These are phyloP conservation scores for Biscutella laevigata DNA, from an alignment of 441 rosid genomes.

Conservation along the genomic window DNA sequence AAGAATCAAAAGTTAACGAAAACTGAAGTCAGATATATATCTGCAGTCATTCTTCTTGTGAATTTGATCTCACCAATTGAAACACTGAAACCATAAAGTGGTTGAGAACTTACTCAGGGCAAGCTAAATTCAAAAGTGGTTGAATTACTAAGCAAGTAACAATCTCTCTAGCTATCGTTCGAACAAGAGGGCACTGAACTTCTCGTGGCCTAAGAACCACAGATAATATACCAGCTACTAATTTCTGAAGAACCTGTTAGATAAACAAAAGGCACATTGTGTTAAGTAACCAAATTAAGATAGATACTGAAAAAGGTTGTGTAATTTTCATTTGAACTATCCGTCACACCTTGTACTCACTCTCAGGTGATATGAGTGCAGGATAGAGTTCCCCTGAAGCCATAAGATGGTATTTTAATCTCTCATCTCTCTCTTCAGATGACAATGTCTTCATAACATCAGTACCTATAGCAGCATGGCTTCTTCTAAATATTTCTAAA, in stretches of 20 bases:
- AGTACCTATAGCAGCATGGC: slow-evolving; percentile 77
- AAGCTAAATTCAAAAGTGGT: slow-evolving; percentile 77
- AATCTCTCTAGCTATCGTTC: slow-evolving; percentile 84
- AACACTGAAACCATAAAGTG: background rate
- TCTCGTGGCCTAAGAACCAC: slow-evolving; percentile 76
- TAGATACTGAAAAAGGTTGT: slow-evolving; percentile 10
- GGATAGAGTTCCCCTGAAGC: slow-evolving; percentile 90
- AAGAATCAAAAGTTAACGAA: background rate
- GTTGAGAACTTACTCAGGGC: slow-evolving; percentile 62
- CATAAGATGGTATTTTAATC: slow-evolving; percentile 83
- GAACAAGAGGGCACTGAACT: slow-evolving; percentile 84
- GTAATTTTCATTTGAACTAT: slow-evolving; percentile 18
- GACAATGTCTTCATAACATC: slow-evolving; percentile 91
- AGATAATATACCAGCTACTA: slow-evolving; percentile 78
- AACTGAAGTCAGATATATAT: slow-evolving; percentile 2
- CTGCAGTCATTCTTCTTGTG: background rate
- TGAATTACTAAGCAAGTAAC: slow-evolving; percentile 91
- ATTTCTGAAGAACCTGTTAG: slow-evolving; percentile 67
- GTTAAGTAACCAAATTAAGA: slow-evolving; percentile 14
- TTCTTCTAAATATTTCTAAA: slow-evolving; percentile 86
- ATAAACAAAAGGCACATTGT: background rate
- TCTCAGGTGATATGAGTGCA: slow-evolving; percentile 76
- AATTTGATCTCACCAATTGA: background rate
- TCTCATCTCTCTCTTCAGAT: slow-evolving; percentile 87
- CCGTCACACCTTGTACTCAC: slow-evolving; percentile 99